Conservation (phyloP, 2,329 filamentous ascomycete species). For the Fonsecaea pugnacius region DNA sequence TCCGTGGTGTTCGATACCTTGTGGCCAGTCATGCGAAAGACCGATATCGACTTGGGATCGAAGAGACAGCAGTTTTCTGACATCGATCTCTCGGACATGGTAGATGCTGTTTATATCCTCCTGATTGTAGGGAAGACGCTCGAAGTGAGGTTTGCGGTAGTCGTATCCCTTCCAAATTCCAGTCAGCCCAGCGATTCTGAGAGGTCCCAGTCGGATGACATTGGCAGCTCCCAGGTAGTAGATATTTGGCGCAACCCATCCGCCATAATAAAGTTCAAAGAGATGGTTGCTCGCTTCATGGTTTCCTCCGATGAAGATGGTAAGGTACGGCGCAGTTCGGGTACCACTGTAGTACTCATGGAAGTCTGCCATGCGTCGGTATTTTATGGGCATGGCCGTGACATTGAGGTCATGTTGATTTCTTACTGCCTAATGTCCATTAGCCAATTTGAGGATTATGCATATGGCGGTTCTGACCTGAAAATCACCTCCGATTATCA, state of each 20-base stretch:
- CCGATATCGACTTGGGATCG: slow-evolving; percentile 89
- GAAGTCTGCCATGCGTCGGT: slow-evolving; percentile 86
- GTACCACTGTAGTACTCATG: slow-evolving; percentile 88
- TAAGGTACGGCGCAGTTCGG: slow-evolving; percentile 80
- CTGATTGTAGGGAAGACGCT: slow-evolving; percentile 80
- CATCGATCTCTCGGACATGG: slow-evolving; percentile 85
- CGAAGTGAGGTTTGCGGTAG: slow-evolving; percentile 80
- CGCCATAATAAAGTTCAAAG: slow-evolving; percentile 92
- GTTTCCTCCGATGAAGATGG: slow-evolving; percentile 91
- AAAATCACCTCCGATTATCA: slow-evolving; percentile 97
- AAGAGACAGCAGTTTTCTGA: slow-evolving; percentile 84
- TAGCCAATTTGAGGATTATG: slow-evolving; percentile 18
- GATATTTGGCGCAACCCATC: slow-evolving; percentile 95
- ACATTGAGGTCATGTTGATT: slow-evolving; percentile 85
- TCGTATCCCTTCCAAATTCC: slow-evolving; percentile 95
- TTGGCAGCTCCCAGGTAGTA: slow-evolving; percentile 96
- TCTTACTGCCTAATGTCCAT: slow-evolving; percentile 69
- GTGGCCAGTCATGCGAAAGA: slow-evolving; percentile 94
- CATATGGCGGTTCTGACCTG: slow-evolving; percentile 60
- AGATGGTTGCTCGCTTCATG: slow-evolving; percentile 91
- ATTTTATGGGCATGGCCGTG: slow-evolving; percentile 89
- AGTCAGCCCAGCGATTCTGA: slow-evolving; percentile 86
- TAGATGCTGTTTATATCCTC: slow-evolving; percentile 82
- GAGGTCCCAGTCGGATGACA: slow-evolving; percentile 77
- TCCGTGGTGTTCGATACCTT: slow-evolving; percentile 77